These are phyloP conservation scores for Aspergillus ochraceus DNA, from an alignment of 2,329 filamentous ascomycete species.

Conservation along the genomic window DNA sequence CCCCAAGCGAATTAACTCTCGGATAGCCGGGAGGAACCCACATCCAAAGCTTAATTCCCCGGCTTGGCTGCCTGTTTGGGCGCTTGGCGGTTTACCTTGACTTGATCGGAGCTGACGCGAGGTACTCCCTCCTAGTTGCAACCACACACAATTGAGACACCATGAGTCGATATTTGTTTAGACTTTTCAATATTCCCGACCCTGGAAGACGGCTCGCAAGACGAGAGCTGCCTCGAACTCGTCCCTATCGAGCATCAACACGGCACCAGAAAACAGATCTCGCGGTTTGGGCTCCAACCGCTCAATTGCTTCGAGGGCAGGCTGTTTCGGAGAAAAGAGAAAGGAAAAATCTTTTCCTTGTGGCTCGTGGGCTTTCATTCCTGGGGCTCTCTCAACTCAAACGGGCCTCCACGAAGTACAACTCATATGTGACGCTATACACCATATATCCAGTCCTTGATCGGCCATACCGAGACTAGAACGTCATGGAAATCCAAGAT, in stretches of 20 bases:
- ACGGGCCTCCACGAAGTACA: neutral
- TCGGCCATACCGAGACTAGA: neutral
- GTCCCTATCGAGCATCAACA: too few species aligned
- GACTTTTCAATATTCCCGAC: neutral
- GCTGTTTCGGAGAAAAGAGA: too few species aligned
- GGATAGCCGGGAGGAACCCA: neutral
- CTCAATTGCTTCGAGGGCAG: too few species aligned
- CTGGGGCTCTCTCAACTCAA: neutral
- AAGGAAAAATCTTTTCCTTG: too few species aligned
- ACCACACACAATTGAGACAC: neutral
- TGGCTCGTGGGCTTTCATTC: neutral
- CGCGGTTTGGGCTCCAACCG: too few species aligned
- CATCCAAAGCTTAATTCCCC: neutral
- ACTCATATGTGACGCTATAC: neutral
- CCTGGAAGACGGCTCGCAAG: too few species aligned
- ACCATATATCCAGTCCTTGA: neutral
- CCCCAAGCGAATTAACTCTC: neutral
- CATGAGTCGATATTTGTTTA: neutral
- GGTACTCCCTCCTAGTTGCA: neutral
- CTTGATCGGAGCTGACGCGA: neutral
- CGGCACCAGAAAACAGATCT: too few species aligned
- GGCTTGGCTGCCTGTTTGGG: slow-evolving; percentile 3
- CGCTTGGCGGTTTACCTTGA: neutral
- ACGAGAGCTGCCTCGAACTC: too few species aligned
- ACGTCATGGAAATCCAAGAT: neutral